phyloP scores from a whole-genome alignment of 2,329 filamentous ascomycete genomes.

The Hymenoscyphus salicellus region DNA sequence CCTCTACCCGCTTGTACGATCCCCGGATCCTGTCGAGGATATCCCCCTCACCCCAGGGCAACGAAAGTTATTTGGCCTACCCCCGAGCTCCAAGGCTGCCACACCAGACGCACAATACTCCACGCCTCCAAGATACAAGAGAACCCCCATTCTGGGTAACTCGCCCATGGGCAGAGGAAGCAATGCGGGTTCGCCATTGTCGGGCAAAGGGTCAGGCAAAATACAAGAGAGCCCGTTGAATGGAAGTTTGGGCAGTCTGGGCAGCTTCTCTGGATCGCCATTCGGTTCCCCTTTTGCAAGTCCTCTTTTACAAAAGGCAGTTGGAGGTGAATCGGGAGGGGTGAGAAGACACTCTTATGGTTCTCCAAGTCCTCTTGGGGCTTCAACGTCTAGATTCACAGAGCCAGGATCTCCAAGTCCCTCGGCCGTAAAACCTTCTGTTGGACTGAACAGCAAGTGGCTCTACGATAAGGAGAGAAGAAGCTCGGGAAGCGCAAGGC shows the following conservation, averaged over 20 bases:
- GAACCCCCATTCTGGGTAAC: constrained; percentile 60
- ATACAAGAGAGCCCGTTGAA: constrained; percentile 42
- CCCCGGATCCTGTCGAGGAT: constrained; percentile 75
- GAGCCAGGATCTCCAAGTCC: constrained; percentile 71
- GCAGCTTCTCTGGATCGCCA: constrained; percentile 43
- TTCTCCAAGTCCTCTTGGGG: constrained; percentile 51
- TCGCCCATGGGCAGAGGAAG: constrained; percentile 54
- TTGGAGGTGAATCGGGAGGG: constrained; percentile 46
- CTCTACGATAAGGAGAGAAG: constrained; percentile 76
- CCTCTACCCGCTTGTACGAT: constrained; percentile 67
- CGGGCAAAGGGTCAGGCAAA: constrained; percentile 43
- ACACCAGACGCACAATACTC: constrained; percentile 71
- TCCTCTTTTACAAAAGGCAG: constrained; percentile 66
- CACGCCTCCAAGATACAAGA: constrained; percentile 82
- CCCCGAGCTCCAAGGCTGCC: constrained; percentile 59
- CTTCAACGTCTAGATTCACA: constrained; percentile 42
- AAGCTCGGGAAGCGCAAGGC: constrained; percentile 31
- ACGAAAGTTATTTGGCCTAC: constrained; percentile 77
- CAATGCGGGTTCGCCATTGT: constrained; percentile 57
- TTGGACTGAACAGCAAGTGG: constrained; percentile 90
- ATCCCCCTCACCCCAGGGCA: constrained; percentile 90
- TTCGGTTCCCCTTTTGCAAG: constrained; percentile 49
- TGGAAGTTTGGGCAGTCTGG: constrained; percentile 33
- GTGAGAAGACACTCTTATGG: constrained; percentile 63
- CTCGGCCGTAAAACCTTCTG: constrained; percentile 62